Base-by-base conservation (phyloP, 2,329 filamentous ascomycete species). In the Hymenotorrendiella dingleyae region DNA sequence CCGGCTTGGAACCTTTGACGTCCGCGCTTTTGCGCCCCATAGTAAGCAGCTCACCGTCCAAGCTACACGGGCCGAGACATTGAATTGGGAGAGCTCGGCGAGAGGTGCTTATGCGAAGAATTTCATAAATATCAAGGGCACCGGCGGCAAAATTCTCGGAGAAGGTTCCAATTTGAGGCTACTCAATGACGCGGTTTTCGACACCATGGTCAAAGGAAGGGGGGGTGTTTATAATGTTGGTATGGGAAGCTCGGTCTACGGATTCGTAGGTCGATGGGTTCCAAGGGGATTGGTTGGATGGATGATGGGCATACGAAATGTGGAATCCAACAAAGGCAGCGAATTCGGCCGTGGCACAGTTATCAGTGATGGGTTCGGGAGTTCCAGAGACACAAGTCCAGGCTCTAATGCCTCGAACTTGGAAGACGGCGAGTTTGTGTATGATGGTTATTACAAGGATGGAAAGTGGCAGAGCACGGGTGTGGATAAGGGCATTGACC, bases 1-100 rank as follows among this genome's bases (percentile, higher is more conserved):
- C 62, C 88, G 91, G 64, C 80, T 97, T 2, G 93, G 93, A 45
- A 90, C 87, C 17, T 88, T 98, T 61, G 91, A 97, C 64, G 81
- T 91, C 55, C 79, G 80, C 6, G 73, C 81, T 49, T 80, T 82
- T 64, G 73, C 73, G 2, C 74, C 73, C 21, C 64, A 53, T 63
- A 44, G 68, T 62, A 33, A 58, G 30, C 55, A 65, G 20, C 45
- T 52, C 6, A 56, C 53, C 2, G 36, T 69, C 8, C 64, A 68
- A 19, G 64, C 69, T 28, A 70, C 74, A 35, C 67, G 72, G 9
- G 63, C 65, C 10, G 77, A 82, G 47, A 71, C 78, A 2, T 67
- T 82, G 3, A 68, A 74, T 37, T 88, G 84, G 84, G 72, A 79
- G 6, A 73, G 80, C 33, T 67, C 70, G 22, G 74, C 77, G 10